phyloP scores from a whole-genome alignment of 108 stramenopile species.

The Nannochloropsis granulata region DNA sequence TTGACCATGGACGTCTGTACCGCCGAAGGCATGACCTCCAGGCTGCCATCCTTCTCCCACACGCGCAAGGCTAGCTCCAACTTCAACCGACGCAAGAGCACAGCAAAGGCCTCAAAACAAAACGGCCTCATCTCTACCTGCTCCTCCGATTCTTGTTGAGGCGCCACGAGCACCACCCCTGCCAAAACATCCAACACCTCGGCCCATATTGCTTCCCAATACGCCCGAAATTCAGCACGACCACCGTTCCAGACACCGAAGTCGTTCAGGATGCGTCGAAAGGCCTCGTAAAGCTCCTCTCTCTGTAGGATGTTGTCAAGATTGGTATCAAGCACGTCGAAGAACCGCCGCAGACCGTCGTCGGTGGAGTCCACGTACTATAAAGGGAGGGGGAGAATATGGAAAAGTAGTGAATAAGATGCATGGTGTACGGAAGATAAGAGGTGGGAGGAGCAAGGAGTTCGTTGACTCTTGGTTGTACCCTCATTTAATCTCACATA shows the following conservation, averaged over 20 bases:
- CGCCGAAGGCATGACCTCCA: neutral
- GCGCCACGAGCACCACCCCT: neutral
- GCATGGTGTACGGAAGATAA: neutral
- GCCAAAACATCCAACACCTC: neutral
- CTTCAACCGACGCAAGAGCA: neutral
- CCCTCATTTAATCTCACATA: no score
- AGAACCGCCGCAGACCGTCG: neutral
- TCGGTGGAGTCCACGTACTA: neutral
- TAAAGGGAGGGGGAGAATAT: neutral
- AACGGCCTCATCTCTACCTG: neutral
- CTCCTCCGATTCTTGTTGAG: neutral
- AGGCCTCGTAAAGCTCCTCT: neutral
- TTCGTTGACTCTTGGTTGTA: neutral
- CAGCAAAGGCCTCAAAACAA: neutral
- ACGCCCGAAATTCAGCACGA: neutral
- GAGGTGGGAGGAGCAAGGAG: neutral
- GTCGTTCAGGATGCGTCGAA: neutral
- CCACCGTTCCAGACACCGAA: neutral
- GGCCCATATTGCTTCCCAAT: neutral
- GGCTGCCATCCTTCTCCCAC: neutral
- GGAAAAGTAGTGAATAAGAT: neutral
- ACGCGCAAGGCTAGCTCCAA: neutral
- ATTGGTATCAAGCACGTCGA: neutral
- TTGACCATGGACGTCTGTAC: neutral
- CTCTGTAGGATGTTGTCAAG: neutral